phyloP scores from a whole-genome alignment of 2,329 filamentous ascomycete species.

The Phyllosticta paracitricarpa region DNA sequence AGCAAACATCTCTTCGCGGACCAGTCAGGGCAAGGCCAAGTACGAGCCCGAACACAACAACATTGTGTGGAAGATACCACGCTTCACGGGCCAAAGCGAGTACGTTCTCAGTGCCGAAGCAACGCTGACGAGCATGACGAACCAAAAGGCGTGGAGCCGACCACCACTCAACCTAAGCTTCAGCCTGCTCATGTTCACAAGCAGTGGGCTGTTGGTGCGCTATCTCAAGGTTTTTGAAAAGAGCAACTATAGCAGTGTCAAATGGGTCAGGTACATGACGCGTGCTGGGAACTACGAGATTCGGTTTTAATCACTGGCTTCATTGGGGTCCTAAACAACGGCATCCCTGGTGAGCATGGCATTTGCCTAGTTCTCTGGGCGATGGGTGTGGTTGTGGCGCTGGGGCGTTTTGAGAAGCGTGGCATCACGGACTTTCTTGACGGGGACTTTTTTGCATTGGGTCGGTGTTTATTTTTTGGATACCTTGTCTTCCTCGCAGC shows the following conservation, averaged over 20 bases:
- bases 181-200: constrained; percentile 95
- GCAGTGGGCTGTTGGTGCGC: constrained; percentile 78
- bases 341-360: not conserved
- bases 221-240: constrained; percentile 99
- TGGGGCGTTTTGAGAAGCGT: not conserved
- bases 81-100: constrained; percentile 97
- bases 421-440: not conserved
- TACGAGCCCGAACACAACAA: constrained; percentile 98
- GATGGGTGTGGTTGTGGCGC: not conserved
- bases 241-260: constrained; percentile 96
- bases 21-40: constrained; percentile 92
- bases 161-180: constrained; percentile 89
- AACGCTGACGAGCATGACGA: constrained; percentile 90
- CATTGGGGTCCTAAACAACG: not conserved
- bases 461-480: constrained; percentile 2
- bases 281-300: constrained; percentile 97
- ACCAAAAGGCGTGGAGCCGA: constrained; percentile 92
- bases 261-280: constrained; percentile 99
- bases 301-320: constrained; percentile 42
- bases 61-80: constrained; percentile 96
- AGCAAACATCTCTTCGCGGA: constrained; percentile 82
- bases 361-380: not conserved
- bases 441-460: constrained; percentile 4
- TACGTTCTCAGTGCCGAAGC: constrained; percentile 93
- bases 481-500: not conserved